Base-by-base conservation (phyloP, 2,329 filamentous ascomycete species). In the Juglanconis oblonga region DNA sequence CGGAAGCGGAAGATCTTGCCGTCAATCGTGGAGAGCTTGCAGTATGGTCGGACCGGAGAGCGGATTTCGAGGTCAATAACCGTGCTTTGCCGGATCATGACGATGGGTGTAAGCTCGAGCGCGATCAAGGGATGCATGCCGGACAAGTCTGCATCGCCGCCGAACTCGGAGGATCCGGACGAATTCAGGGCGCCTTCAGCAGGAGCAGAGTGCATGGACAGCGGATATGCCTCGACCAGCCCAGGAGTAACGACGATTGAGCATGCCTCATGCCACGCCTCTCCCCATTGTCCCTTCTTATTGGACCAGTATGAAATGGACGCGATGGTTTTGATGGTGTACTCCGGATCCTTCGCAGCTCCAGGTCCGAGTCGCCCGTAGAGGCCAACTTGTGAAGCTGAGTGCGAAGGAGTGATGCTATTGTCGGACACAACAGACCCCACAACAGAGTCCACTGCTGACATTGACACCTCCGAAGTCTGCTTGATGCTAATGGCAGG, bases 61-160 rank as follows among this genome's bases (percentile, higher is more conserved):
- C 92, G 89, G 65, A 99, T 91, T 65, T 96, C 95, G 57, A 99
- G 91, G 72, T 99, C 95, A 36, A 99, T 85, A 3, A 90, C 91
- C 29, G 92, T 99, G 68, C 93, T 95, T 69, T 94, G 89, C 64
- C 94, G 87, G 63, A 98, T 87, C 66, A 93, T 89, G 7, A 98
- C 94, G 42, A 97, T 80, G 0, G 95, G 95, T 0, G 94, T 98
- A 47, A 99, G 85, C 69, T 97, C 92, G 38, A 97, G 84, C 5
- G 89, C 90, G 48, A 88, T 77, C 24, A 87, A 72, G 4, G 84
- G 84, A 40, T 77, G 74, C 13, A 69, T 64, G 11, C 71, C 62
- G 10, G 73, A 69, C 33, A 66, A 60, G 45, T 68, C 64, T 17
- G 45, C 42, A 48, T 67, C 52, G 62, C 72, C 64, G 67, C 72